Conservation (phyloP, 129 eudicot species). For the Kitagawia praeruptora region DNA sequence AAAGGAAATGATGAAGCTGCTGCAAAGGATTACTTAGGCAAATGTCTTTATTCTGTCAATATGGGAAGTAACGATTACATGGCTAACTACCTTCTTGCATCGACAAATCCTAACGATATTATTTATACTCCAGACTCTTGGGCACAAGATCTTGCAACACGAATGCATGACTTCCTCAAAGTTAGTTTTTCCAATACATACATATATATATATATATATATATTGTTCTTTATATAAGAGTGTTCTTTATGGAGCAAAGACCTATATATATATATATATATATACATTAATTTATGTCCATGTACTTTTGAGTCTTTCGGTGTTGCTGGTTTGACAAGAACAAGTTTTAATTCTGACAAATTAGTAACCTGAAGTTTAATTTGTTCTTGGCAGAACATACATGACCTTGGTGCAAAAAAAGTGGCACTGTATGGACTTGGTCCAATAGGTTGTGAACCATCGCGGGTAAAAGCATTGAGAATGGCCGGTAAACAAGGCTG, state of each 20-base stretch:
- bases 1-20: conserved; percentile 21
- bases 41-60: conserved; percentile 45
- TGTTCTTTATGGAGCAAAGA: too few relatives aligned
- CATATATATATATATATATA: too few relatives aligned
- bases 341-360: too few relatives aligned
- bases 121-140: conserved; percentile 32
- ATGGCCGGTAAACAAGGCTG: not conserved
- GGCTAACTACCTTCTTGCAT: conserved; percentile 44
- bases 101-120: conserved; percentile 10
- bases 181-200: conserved; percentile 8
- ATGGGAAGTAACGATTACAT: conserved; percentile 69
- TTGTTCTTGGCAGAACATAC: not conserved
- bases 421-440: not conserved
- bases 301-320: too few relatives aligned
- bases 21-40: conserved; percentile 22
- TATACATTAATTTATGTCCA: too few relatives aligned
- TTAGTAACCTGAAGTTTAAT: too few relatives aligned
- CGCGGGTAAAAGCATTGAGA: not conserved
- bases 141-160: conserved; percentile 29
- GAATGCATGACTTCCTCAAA: conserved; percentile 41
- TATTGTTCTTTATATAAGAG: too few relatives aligned
- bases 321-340: too few relatives aligned
- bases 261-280: too few relatives aligned
- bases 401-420: not conserved
- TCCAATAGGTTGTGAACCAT: not conserved